Percentiles rank a stretch among this genome's conserved stretches.
These are phyloP conservation scores for Chenopodium suecicum DNA, from an alignment of 148 eudicot species.

Conservation along the genomic window DNA sequence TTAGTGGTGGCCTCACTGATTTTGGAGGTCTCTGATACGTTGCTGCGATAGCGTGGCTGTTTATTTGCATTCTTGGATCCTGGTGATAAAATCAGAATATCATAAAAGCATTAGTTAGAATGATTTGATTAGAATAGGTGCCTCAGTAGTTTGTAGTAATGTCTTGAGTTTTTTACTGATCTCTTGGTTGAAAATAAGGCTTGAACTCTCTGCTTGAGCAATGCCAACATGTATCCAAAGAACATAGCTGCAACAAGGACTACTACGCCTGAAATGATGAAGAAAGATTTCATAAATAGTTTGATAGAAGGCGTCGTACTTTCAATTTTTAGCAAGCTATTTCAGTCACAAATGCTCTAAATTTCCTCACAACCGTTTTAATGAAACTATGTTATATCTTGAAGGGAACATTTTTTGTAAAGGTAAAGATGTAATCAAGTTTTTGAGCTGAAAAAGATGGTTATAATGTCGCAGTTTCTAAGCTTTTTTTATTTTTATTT, in stretches of 20 bases:
- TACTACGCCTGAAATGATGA: constrained; percentile 51
- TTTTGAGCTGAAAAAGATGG: background rate
- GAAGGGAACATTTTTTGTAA: background rate
- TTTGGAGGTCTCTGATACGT: constrained; percentile 50
- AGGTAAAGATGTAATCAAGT: background rate
- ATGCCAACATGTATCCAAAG: constrained; percentile 87
- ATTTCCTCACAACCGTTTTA: no score
- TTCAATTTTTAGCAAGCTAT: background rate
- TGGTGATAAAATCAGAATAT: background rate
- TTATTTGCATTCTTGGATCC: constrained; percentile 42
- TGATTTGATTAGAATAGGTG: background rate
- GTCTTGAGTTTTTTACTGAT: constrained; percentile 33
- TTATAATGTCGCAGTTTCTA: background rate
- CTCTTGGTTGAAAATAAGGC: constrained; percentile 57
- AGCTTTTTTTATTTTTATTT: background rate
- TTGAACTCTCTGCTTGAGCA: constrained; percentile 63
- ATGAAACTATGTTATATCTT: no score
- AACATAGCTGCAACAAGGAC: constrained; percentile 68
- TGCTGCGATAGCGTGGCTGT: constrained; percentile 36
- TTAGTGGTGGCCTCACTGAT: constrained; percentile 56
- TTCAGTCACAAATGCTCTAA: background rate
- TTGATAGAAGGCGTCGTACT: background rate
- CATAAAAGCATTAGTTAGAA: background rate
- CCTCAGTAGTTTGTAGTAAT: background rate
- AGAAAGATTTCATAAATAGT: background rate